Evolutionary conservation across 2,329 filamentous ascomycete genomes (phyloP), one percentile per base, ranked within the genome.

Genomic region (Exophiala bonariae): DNA sequence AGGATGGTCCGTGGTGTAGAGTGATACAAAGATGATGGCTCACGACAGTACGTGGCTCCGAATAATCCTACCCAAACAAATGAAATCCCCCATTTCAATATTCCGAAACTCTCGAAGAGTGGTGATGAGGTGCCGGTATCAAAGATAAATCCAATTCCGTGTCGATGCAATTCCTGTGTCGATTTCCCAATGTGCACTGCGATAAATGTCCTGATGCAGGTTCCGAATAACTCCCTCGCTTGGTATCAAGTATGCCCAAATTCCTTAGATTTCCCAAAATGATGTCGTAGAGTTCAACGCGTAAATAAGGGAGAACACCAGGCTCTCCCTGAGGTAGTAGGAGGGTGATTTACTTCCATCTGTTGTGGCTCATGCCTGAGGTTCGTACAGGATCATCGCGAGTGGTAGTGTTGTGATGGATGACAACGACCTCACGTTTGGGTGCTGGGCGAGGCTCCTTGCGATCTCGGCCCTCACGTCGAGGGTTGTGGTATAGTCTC

Each of bases 341-440:
- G n/a, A 20, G 10, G 18, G 35, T 19, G 33, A n/a, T 30, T 38
- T 49, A 55, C 39, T 45, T 55, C 52, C 52, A 55, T 42, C 49
- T 35, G 49, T 55, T 55, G 39, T 49, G 35, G 32, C 22, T 44
- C 52, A 55, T 55, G 49, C 28, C 49, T 11, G 52, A 33, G 34
- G 45, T 49, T 11, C 52, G 47, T 37, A 50, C 23, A 14, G 45
- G 43, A 36, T 55, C 49, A 31, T 52, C 52, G 22, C 42, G 48
- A n/a, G 52, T 55, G 28, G 43, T 35, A 9, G 49, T 49, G 35
- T 55, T 41, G 46, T 55, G 49, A 43, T 52, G 45, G 28, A 52
- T 47, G 43, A 55, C 40, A 17, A 55, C 46, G 4, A 55, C 52
- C 23, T 52, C 52, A 11, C 52, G 52, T 30, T 55, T 55, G 30